phyloP scores from a whole-genome alignment of 2,329 filamentous ascomycete genomes.

The Alternaria panax region DNA sequence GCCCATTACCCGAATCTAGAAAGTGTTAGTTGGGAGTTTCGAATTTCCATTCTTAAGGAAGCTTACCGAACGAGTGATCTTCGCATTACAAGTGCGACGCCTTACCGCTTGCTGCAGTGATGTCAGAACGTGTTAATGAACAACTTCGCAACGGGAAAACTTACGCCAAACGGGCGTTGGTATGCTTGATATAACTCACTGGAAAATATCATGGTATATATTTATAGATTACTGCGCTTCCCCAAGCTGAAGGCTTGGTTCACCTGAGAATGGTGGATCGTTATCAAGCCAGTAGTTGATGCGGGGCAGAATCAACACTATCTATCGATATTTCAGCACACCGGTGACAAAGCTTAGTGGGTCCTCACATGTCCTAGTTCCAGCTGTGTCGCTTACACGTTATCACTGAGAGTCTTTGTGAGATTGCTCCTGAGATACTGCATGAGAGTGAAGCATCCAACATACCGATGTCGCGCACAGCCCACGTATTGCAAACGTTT shows the following conservation, averaged over 20 bases:
- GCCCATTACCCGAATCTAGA: constrained; percentile 16
- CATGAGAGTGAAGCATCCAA: neutral
- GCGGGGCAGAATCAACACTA: neutral
- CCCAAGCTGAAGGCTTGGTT: no score
- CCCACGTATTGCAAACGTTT: no score
- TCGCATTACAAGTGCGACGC: constrained; percentile 28
- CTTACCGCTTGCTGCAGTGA: constrained; percentile 17
- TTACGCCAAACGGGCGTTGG: constrained; percentile 9
- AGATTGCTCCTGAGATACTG: no score
- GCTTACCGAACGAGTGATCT: constrained; percentile 16
- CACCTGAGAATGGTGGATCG: no score
- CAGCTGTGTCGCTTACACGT: neutral
- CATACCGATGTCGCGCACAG: neutral
- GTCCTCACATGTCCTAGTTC: neutral
- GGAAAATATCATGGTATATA: no score
- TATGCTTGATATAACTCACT: neutral
- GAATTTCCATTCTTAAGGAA: neutral
- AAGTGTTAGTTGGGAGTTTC: neutral
- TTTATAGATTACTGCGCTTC: no score
- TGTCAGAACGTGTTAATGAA: neutral
- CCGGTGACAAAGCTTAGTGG: neutral
- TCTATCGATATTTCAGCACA: no score
- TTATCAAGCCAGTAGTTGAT: neutral
- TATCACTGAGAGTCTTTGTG: neutral
- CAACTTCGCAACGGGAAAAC: neutral